Evolutionary conservation across 192 early-diverging fungal genomes (phyloP).

Genomic region (Backusella macrospora): DNA sequence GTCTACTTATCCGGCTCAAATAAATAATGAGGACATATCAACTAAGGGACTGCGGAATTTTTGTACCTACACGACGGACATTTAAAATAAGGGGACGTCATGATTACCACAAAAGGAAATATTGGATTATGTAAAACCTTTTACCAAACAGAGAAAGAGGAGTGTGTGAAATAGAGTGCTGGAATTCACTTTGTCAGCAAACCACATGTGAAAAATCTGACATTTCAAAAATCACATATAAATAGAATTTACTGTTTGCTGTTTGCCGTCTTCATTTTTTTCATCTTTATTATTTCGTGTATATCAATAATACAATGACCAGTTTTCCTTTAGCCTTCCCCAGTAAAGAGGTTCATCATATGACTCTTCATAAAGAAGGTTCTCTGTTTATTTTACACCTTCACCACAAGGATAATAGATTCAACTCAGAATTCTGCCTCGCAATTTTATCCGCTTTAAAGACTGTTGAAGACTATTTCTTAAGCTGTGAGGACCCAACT

Average conservation of each 20-base stretch:
- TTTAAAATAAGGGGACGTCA: no score
- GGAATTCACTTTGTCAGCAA: slow-evolving; percentile 7
- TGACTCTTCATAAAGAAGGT: slow-evolving; percentile 43
- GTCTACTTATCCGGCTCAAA: no score
- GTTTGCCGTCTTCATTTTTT: not conserved
- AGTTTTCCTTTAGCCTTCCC: slow-evolving; percentile 33
- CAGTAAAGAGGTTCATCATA: slow-evolving; percentile 24
- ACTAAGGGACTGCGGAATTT: no score
- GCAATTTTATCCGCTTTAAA: slow-evolving; percentile 65
- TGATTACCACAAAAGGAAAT: not conserved
- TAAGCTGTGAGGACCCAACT: slow-evolving; percentile 40
- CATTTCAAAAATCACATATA: not conserved
- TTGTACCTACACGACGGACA: no score
- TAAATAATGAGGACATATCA: no score
- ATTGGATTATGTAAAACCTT: not conserved
- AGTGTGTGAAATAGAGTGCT: not conserved
- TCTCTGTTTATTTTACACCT: slow-evolving; percentile 66
- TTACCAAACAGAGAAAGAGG: not conserved
- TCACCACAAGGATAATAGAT: slow-evolving; percentile 70
- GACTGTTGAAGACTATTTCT: slow-evolving; percentile 49
- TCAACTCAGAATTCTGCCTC: slow-evolving; percentile 57
- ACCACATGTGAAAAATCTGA: not conserved
- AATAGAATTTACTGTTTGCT: no score
- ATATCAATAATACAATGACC: not conserved
- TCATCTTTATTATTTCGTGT: not conserved